Evolutionary conservation across 108 stramenopile species (phyloP).

Genomic region (Mayamaea pseudoterrestris): DNA sequence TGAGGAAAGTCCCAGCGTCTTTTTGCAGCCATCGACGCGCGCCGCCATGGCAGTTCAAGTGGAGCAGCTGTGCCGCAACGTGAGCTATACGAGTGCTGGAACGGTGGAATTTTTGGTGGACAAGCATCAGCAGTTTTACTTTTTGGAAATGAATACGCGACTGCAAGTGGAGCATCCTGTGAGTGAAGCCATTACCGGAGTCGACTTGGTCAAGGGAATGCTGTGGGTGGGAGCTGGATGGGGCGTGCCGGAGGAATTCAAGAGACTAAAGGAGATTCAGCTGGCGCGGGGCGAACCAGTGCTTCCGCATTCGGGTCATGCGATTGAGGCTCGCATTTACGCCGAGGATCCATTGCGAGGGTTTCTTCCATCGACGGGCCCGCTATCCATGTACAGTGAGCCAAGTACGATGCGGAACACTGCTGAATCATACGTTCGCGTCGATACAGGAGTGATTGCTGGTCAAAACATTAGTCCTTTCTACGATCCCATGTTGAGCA

Average conservation of each 20-base stretch:
- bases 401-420: constrained; percentile 34
- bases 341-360: constrained; percentile 89
- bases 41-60: constrained; percentile 81
- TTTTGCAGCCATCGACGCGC: constrained; percentile 60
- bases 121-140: constrained; percentile 82
- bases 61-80: constrained; percentile 53
- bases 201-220: constrained; percentile 76
- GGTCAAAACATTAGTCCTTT: constrained; percentile 75
- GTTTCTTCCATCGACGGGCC: constrained; percentile 87
- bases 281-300: constrained; percentile 34
- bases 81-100: constrained; percentile 83
- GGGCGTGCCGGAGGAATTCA: too few species aligned
- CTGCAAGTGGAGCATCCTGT: constrained; percentile 97
- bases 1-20: constrained; percentile 83
- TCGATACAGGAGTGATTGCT: constrained; percentile 83
- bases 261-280: constrained; percentile 24
- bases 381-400: too few species aligned
- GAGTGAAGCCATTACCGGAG: constrained; percentile 83
- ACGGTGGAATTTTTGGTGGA: constrained; percentile 97
- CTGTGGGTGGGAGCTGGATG: constrained; percentile 51
- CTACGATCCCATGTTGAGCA: constrained; percentile 98
- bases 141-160: constrained; percentile 97
- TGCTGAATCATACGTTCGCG: constrained; percentile 49
- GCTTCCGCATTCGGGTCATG: too few species aligned
- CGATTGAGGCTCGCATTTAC: constrained; percentile 90